Evolutionary conservation across 345 rosid genomes (phyloP), one percentile per base, ranked within the genome.

Genomic region (Gossypium ekmanianum): DNA sequence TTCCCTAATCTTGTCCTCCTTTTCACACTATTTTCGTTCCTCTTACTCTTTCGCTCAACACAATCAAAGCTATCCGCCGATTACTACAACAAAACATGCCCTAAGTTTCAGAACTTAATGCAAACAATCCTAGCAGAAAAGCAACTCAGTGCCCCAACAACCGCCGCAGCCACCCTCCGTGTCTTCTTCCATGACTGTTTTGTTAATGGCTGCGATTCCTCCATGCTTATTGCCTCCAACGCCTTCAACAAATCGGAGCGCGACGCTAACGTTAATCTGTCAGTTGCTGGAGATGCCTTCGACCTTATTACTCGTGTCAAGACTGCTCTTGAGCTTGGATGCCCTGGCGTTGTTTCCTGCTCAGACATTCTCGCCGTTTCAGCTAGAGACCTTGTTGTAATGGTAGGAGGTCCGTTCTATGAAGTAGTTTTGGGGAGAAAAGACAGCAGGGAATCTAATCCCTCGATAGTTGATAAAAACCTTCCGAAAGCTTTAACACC

Each of bases 241-340:
- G 56, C 90, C 6, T 82, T 84, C 83, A 86, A 87, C 69, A 84
- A 80, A 34, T 86, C 93, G 1, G 97, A 93, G 77, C 90, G 88
- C 1, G 88, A 88, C 44, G 84, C 84, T 0, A 87, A 89, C 27
- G 69, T 78, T 79, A 93, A 91, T 79, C 84, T 59, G 0, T 82
- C 89, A 48, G 92, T 89, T 71, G 88, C 98, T 0, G 98, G 98
- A 1, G 97, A 93, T 22, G 97, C 85, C 4, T 91, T 89, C 52
- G 98, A 93, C 56, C 74, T 93, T 0, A 65, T 93, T 26, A 68
- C 84, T 1, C 81, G 88, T 2, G 83, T 83, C 48, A 93, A 91
- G 73, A 88, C 92, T 5, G 87, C 91, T 24, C 77, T 93, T 2
- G 98, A 93, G 79, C 90, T 91, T 4, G 47, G 85, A 61, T 93